Percentiles rank a stretch among this genome's conserved stretches.
Evolutionary conservation across 1,284 basidiomycete species (phyloP).

Genomic region (Boletus sp.): DNA sequence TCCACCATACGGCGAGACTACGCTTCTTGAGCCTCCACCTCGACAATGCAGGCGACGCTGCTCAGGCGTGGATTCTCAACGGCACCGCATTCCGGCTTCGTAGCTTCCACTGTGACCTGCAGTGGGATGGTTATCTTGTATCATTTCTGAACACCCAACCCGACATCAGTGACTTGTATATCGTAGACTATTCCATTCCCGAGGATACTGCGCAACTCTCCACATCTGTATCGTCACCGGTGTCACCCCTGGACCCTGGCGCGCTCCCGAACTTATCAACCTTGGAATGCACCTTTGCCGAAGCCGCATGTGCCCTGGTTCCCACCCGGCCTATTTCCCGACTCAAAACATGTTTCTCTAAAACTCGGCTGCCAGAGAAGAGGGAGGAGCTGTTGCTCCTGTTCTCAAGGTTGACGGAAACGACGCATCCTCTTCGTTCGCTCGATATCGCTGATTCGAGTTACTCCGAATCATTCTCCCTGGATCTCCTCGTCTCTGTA

Average conservation of each 20-base stretch:
- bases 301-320: slow-evolving; percentile 55
- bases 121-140: slow-evolving; percentile 57
- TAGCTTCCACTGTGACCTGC: slow-evolving; percentile 61
- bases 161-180: slow-evolving; percentile 53
- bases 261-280: slow-evolving; percentile 49
- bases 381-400: slow-evolving; percentile 49
- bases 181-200: slow-evolving; percentile 53
- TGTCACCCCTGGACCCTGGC: slow-evolving; percentile 28
- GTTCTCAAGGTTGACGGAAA: slow-evolving; percentile 43
- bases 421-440: slow-evolving; percentile 44
- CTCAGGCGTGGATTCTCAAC: slow-evolving; percentile 52
- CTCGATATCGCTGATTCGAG: slow-evolving; percentile 61
- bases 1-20: slow-evolving; percentile 44
- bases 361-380: slow-evolving; percentile 46
- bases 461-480: slow-evolving; percentile 52
- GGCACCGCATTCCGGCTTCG: slow-evolving; percentile 50
- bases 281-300: slow-evolving; percentile 64
- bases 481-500: slow-evolving; percentile 48
- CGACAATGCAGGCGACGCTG: slow-evolving; percentile 38
- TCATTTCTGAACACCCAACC: slow-evolving; percentile 53
- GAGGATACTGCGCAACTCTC: slow-evolving; percentile 6
- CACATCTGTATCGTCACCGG: slow-evolving; percentile 5
- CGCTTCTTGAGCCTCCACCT: slow-evolving; percentile 48
- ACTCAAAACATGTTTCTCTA: slow-evolving; percentile 68
- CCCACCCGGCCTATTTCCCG: slow-evolving; percentile 55